These are phyloP conservation scores for Baeospora myosura DNA, from an alignment of 1,284 basidiomycete genomes.

Conservation along the genomic window DNA sequence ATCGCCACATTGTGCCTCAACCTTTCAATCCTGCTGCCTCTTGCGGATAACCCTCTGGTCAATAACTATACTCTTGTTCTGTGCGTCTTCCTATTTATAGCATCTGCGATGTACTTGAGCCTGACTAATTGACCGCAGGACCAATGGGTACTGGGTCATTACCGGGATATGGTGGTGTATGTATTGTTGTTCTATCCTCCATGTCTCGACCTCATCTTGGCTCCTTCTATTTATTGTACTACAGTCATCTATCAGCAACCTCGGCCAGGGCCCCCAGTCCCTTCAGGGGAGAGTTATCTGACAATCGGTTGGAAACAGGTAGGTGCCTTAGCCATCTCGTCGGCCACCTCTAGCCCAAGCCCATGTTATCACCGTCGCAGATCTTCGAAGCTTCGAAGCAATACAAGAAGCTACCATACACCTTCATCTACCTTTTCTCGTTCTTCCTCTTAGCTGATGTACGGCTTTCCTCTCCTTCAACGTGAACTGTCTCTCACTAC, in stretches of 20 bases:
- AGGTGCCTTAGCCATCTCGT: slow-evolving; percentile 1
- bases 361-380: slow-evolving; percentile 30
- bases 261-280: slow-evolving; percentile 65
- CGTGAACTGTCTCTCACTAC: slow-evolving; percentile 2
- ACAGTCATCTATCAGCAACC: slow-evolving; percentile 74
- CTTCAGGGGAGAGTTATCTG: slow-evolving; percentile 63
- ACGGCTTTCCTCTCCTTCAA: slow-evolving; percentile 4
- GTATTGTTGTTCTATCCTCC: slow-evolving; percentile 18
- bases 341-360: neutral
- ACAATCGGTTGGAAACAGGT: slow-evolving; percentile 80
- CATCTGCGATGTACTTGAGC: slow-evolving; percentile 7
- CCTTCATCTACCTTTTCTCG: slow-evolving; percentile 67
- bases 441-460: slow-evolving; percentile 77
- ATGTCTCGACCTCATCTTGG: neutral
- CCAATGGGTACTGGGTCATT: slow-evolving; percentile 69
- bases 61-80: slow-evolving; percentile 65
- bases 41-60: slow-evolving; percentile 56
- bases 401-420: slow-evolving; percentile 66
- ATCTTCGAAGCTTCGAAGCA: slow-evolving; percentile 66
- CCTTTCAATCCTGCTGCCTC: slow-evolving; percentile 66
- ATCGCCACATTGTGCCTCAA: slow-evolving; percentile 61
- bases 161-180: slow-evolving; percentile 78
- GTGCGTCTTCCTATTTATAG: slow-evolving; percentile 32
- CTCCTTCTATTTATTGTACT: neutral
- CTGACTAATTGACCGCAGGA: slow-evolving; percentile 29